Conservation (phyloP, 768 basidiomycete species). For the Podaxis carcinomalis region DNA sequence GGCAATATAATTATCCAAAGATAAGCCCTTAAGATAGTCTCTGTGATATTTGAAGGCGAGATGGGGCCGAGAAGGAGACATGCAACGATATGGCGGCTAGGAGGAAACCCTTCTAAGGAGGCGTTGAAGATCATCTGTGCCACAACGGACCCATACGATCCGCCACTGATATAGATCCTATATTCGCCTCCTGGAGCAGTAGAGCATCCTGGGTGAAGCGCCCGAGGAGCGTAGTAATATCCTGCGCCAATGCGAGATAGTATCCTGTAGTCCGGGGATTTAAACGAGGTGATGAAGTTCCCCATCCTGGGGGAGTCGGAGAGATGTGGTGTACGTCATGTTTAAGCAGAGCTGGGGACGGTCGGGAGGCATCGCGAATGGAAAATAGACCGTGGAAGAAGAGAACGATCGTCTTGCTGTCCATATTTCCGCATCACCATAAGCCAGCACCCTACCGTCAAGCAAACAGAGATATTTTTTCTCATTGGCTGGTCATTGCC, state of each 20-base stretch:
- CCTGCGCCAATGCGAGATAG: slow-evolving; percentile 35
- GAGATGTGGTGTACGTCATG: slow-evolving; percentile 41
- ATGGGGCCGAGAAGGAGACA: slow-evolving; percentile 43
- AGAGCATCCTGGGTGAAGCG: slow-evolving; percentile 40
- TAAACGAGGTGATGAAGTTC: slow-evolving; percentile 40
- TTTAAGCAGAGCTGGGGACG: slow-evolving; percentile 30
- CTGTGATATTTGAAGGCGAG: slow-evolving; percentile 44
- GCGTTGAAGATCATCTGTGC: slow-evolving; percentile 57
- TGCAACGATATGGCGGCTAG: slow-evolving; percentile 39
- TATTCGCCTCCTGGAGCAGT: slow-evolving; percentile 20
- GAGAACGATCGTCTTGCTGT: slow-evolving; percentile 44
- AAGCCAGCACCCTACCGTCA: slow-evolving; percentile 48
- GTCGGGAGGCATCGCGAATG: slow-evolving; percentile 36
- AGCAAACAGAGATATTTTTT: slow-evolving; percentile 35
- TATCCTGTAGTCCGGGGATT: slow-evolving; percentile 27
- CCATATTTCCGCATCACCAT: slow-evolving; percentile 48
- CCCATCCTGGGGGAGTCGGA: slow-evolving; percentile 59
- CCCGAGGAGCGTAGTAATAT: slow-evolving; percentile 41
- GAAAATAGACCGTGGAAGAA: slow-evolving; percentile 55
- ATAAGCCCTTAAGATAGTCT: slow-evolving; percentile 40
- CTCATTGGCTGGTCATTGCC: slow-evolving; percentile 9
- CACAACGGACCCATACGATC: slow-evolving; percentile 49
- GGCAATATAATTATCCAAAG: slow-evolving; percentile 42
- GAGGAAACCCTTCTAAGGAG: slow-evolving; percentile 45
- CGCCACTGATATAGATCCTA: slow-evolving; percentile 46